A percentile compares a stretch with the other conserved stretches of the same genome.
Conservation (phyloP, 1,284 basidiomycete genomes). For the Tilletia caries region DNA sequence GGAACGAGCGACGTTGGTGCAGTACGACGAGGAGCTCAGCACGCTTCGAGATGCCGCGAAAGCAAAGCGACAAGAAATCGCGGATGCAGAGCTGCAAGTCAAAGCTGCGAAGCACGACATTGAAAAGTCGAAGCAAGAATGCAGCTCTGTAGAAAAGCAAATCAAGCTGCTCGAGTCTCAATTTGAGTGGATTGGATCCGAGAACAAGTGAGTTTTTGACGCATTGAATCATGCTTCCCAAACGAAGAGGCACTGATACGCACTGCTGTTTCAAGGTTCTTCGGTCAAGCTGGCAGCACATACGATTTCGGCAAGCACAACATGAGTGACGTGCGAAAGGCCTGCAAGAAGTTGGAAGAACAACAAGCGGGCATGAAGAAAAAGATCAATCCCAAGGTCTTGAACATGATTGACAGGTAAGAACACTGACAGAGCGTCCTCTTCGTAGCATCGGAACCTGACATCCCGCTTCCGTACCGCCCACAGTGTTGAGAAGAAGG, state of each 20-base stretch:
- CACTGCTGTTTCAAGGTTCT: constrained; percentile 57
- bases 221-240: constrained; percentile 46
- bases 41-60: constrained; percentile 77
- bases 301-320: constrained; percentile 81
- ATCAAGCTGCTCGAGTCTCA: constrained; percentile 68
- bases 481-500: constrained; percentile 87
- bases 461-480: background rate
- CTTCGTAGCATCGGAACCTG: background rate
- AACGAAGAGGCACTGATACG: background rate
- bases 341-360: constrained; percentile 73
- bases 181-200: constrained; percentile 82
- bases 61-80: constrained; percentile 71
- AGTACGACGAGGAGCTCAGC: constrained; percentile 82
- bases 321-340: constrained; percentile 65
- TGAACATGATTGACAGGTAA: constrained; percentile 87
- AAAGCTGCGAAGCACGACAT: constrained; percentile 63
- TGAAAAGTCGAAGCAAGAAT: constrained; percentile 58
- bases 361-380: constrained; percentile 84
- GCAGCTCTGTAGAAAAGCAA: constrained; percentile 42
- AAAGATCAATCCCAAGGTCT: constrained; percentile 91
- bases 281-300: constrained; percentile 74
- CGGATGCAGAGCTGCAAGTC: constrained; percentile 69
- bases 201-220: constrained; percentile 61
- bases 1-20: constrained; percentile 77
- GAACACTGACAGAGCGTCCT: constrained; percentile 38